Evolutionary conservation across 2,329 filamentous ascomycete species (phyloP).

Genomic region (Shiraia sp.): DNA sequence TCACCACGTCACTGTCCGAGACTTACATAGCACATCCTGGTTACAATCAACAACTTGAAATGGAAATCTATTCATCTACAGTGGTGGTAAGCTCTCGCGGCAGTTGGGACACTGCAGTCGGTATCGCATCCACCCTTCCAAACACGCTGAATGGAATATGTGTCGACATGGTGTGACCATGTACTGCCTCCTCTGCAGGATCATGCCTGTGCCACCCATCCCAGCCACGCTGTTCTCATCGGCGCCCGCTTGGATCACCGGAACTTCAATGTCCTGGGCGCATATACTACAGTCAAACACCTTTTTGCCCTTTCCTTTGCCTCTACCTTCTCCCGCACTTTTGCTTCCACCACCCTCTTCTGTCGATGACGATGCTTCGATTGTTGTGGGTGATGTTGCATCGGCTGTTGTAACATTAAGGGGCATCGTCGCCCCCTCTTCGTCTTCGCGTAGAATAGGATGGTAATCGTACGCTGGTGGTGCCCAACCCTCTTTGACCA

Average conservation of each 20-base stretch:
- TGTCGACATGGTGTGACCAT: constrained; percentile 98
- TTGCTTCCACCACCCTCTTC: constrained; percentile 9
- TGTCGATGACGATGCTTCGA: constrained; percentile 13
- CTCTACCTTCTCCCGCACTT: constrained; percentile 47
- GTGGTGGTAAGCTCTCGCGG: constrained; percentile 81
- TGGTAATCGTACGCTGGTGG: constrained; percentile 90
- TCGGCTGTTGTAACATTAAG: constrained; percentile 62
- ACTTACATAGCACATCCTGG: not conserved
- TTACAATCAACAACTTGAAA: not conserved
- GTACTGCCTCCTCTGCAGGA: constrained; percentile 80
- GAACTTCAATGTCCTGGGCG: constrained; percentile 87
- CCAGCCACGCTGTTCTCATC: constrained; percentile 41
- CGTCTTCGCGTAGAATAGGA: constrained; percentile 81
- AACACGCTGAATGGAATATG: constrained; percentile 88
- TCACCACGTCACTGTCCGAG: not conserved
- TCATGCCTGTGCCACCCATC: constrained; percentile 54
- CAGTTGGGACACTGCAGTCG: constrained; percentile 94
- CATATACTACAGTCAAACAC: constrained; percentile 94
- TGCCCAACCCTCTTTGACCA: constrained; percentile 70
- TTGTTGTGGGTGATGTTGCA: constrained; percentile 4
- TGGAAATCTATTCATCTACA: constrained; percentile 56
- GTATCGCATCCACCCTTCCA: constrained; percentile 97
- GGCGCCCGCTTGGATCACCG: constrained; percentile 65
- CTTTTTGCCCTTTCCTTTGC: constrained; percentile 57
- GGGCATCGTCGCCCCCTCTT: constrained; percentile 75